Conservation (phyloP, 352 stramenopile genomes). For the Peronospora destructor region DNA sequence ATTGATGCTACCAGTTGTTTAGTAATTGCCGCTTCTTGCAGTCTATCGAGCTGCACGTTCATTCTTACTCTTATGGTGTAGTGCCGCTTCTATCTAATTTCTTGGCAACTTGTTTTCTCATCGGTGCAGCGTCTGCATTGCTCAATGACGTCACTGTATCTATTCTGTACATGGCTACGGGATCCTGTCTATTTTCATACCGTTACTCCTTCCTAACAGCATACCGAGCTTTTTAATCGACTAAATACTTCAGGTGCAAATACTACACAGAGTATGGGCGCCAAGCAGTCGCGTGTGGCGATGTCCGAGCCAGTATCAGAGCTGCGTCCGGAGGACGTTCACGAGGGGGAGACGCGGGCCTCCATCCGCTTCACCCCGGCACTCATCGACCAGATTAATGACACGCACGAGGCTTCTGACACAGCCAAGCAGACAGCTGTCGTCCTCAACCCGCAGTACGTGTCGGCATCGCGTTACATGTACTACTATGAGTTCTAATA, state of each 20-base stretch:
- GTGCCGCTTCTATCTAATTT: too few relatives aligned
- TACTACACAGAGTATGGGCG: slow-evolving; percentile 41
- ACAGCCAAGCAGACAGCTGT: slow-evolving; percentile 11
- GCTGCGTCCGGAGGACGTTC: slow-evolving; percentile 36
- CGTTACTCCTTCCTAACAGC: not conserved
- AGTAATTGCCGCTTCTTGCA: too few relatives aligned
- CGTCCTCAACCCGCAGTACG: slow-evolving; percentile 42
- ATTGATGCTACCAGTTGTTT: too few relatives aligned
- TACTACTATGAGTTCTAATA: not conserved
- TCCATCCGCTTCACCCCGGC: slow-evolving; percentile 64
- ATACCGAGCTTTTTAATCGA: not conserved
- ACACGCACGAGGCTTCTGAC: slow-evolving; percentile 23
- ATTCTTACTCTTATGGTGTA: too few relatives aligned
- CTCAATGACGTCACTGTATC: not conserved
- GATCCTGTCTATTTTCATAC: slow-evolving; percentile 1
- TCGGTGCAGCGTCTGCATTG: too few relatives aligned
- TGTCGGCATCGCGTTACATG: not conserved
- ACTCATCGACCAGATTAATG: slow-evolving; percentile 65
- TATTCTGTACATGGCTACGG: not conserved
- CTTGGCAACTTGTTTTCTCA: too few relatives aligned
- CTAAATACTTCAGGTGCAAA: not conserved
- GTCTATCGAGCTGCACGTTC: too few relatives aligned
- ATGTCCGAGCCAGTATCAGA: slow-evolving; percentile 49
- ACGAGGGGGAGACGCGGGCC: slow-evolving; percentile 39
- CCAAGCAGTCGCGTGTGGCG: slow-evolving; percentile 73